A percentile compares a stretch with the other conserved stretches of the same genome.
Conservation (phyloP, 1,284 basidiomycete species). For the Trichosporon sp. region DNA sequence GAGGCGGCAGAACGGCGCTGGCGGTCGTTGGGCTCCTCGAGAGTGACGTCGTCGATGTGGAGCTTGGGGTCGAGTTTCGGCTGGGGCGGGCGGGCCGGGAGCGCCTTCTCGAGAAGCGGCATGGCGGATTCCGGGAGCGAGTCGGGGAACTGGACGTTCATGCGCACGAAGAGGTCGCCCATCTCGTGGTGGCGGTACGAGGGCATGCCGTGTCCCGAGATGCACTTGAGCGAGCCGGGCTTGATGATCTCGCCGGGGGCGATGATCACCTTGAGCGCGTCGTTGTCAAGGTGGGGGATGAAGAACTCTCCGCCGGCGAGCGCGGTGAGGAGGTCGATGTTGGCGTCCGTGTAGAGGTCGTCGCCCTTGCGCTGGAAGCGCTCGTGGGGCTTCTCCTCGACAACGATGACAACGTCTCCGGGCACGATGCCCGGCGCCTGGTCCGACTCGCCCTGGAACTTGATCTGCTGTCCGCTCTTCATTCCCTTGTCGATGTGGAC, state of each 20-base stretch:
- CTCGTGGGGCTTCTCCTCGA: conserved; percentile 93
- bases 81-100: conserved; percentile 71
- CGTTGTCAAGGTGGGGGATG: conserved; percentile 92
- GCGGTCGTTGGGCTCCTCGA: conserved; percentile 77
- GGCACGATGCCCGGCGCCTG: conserved; percentile 86
- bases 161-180: conserved; percentile 86
- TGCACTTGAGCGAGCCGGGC: conserved; percentile 86
- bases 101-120: conserved; percentile 74
- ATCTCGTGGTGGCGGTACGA: conserved; percentile 95
- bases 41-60: conserved; percentile 76
- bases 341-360: conserved; percentile 80
- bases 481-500: conserved; percentile 99
- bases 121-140: conserved; percentile 65
- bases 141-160: conserved; percentile 88
- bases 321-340: conserved; percentile 90
- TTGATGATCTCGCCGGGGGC: conserved; percentile 89
- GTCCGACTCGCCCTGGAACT: conserved; percentile 92
- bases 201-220: conserved; percentile 95
- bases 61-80: conserved; percentile 65
- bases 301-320: conserved; percentile 86
- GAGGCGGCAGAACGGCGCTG: conserved; percentile 57
- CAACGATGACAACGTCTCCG: conserved; percentile 94
- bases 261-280: conserved; percentile 77
- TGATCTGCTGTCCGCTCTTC: conserved; percentile 95
- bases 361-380: conserved; percentile 89